Evolutionary conservation across 2,329 filamentous ascomycete genomes (phyloP), one percentile per base, ranked within the genome.

Genomic region (Bipolaris cookei): DNA sequence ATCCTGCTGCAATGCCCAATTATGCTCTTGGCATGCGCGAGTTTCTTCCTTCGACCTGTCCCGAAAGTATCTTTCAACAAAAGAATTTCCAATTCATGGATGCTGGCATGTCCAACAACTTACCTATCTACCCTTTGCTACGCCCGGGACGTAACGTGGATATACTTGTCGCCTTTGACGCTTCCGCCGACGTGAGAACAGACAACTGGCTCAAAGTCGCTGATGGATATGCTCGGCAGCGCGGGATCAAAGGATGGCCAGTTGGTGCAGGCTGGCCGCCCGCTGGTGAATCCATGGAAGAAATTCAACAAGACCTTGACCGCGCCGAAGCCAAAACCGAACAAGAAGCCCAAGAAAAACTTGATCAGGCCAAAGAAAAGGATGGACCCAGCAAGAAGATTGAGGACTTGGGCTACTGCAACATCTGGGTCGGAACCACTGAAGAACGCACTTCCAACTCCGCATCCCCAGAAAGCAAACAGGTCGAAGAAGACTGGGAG

Each of bases 81-180:
- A 82, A 88, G 42, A 89, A 96, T 73, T 72, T 83, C 35, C 77
- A 82, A 53, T 76, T 83, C 14, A 98, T 97, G 93, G 95, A 99
- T 75, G 93, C 95, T 1, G 95, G 95, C 48, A 99, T 99, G 95
- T 96, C 91, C 63, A 98, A 99, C 74, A 99, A 99, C 71, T 82
- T 99, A 7, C 95, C 95, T 1, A 93, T 98, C 39, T 99, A 99
- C 73, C 95, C 95, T 0, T 84, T 98, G 3, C 86, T 99, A 16
- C 88, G 95, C 10, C 92, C 92, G 0, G 94, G 93, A 2, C 86
- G 95, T 34, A 85, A 96, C 54, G 89, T 99, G 5, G 95, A 99
- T 67, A 84, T 99, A 41, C 81, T 98, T 43, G 86, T 99, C 43
- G 91, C 93, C 3, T 99, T 99, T 74, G 95, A 99, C 74, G 92